phyloP scores from a whole-genome alignment of 371 early-diverging fungal genomes.

The Mortierella sp. region DNA sequence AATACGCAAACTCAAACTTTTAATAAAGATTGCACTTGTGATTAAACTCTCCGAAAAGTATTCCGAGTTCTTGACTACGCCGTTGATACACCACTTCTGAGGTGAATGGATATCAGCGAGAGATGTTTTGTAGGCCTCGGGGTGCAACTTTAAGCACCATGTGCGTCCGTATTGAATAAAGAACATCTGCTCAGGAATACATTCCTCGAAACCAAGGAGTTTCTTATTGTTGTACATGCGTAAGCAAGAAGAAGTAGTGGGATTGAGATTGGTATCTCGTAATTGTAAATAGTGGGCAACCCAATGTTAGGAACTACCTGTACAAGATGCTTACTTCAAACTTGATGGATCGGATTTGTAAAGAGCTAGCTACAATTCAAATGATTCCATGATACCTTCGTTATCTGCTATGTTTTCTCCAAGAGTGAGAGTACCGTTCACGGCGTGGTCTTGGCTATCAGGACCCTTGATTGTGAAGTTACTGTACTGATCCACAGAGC shows the following conservation, averaged over 20 bases:
- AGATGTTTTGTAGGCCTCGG: conserved; percentile 10
- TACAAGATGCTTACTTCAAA: conserved; percentile 19
- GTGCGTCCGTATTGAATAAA: conserved; percentile 43
- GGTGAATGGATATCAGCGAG: conserved; percentile 29
- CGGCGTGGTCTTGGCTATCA: conserved; percentile 23
- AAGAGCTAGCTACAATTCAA: conserved; percentile 58
- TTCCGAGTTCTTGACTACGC: conserved; percentile 70
- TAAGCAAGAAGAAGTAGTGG: background rate
- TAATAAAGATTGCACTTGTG: conserved; percentile 44
- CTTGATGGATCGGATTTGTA: conserved; percentile 54
- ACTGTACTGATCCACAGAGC: conserved; percentile 76
- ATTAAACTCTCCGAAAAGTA: conserved; percentile 77
- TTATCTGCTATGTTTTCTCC: conserved; percentile 85
- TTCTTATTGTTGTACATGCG: conserved; percentile 28
- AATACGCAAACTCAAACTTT: background rate
- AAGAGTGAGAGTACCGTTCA: conserved; percentile 73
- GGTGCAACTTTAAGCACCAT: conserved; percentile 23
- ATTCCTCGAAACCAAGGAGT: conserved; percentile 24
- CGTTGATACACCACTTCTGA: conserved; percentile 57
- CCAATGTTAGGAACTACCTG: no score
- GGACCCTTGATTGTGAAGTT: conserved; percentile 27
- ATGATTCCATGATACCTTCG: conserved; percentile 68
- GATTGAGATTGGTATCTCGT: background rate
- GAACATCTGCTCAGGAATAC: conserved; percentile 33
- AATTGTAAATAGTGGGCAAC: background rate